Evolutionary conservation across 1,284 basidiomycete genomes (phyloP), one percentile per base, ranked within the genome.

Genomic region (Leccinum pachyderme): DNA sequence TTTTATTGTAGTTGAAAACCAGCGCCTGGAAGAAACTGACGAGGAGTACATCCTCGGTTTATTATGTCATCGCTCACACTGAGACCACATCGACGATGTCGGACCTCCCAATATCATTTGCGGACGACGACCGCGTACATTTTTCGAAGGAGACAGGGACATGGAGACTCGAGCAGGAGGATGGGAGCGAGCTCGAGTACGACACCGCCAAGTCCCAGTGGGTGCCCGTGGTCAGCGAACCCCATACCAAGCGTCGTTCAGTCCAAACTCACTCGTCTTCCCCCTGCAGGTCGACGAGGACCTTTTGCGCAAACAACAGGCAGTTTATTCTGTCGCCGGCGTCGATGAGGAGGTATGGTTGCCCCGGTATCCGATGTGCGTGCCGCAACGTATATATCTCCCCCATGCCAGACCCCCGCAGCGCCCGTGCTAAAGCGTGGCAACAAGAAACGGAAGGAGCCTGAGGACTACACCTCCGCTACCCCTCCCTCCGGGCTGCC

Each of bases 321-420:
- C 35, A 5, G 35, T 37, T 37, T 37, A 37, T 37, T 37, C 35
- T 9, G 35, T 37, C 8, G 35, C 18, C 9, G 35, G 35, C n/a
- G 35, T 37, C 5, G 35, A 37, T 37, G 35, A 37, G 35, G 37
- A 39, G 37, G 37, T 39, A 39, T 18, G 37, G 37, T 39, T 39
- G 37, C 37, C 37, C 37, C 37, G 37, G 37, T 39, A 18, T 39
- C 37, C 37, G 9, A 39, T 39, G 37, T 65, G 41, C 65, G 52
- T 59, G 55, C 61, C 46, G 58, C 60, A 53, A 52, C 66, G 49
- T 61, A 64, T 55, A 65, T 55, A 52, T 54, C 55, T 55, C 48
- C 51, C 57, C 53, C 11, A 48, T 64, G 49, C 53, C 70, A 95
- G 92, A 81, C 86, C 1, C 91, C 93, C 27, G 91, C 91, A 25